Base-by-base conservation (phyloP, 768 basidiomycete species). In the Boletus bicolor region DNA sequence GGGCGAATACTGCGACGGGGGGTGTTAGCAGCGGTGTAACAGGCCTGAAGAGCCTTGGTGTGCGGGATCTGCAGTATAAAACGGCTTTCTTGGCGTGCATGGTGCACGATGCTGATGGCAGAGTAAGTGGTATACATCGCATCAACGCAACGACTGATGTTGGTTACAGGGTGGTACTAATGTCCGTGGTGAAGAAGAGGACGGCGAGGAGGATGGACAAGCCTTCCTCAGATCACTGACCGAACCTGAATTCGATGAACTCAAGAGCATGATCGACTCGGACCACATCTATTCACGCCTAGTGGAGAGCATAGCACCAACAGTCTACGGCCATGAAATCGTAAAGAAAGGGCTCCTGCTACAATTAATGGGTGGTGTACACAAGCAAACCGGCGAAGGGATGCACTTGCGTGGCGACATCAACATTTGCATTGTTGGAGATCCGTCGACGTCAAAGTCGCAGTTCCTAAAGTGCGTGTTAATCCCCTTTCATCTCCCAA, bases 351-450 rank as follows among this genome's bases (percentile, higher is more conserved):
- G 97, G 12, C 79, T 99, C 35, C 75, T 98, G 24, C 77, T 99
- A 17, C 97, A 98, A 68, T 81, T 99, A 26, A 96, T 99, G 93
- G 95, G 97, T 24, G 97, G 97, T 24, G 96, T 98, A 5, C 96
- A 98, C 75, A 99, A 99, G 70, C 85, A 93, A 68, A 98, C 96
- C 1, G 76, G 81, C 0, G 97, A 98, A 71, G 97, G 97, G 36
- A 98, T 98, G 85, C 85, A 98, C 70, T 81, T 98, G n/a, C 86
- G 97, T 68, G 97, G 97, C 1, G 97, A 99, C 67, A 89, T 99
- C 70, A 98, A 98, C 63, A 95, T 99, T 50, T 98, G 96, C 68
- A 93, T 98, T 51, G 87, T 99, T 52, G 97, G 97, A 36, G 97
- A 98, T 67, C 97, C 97, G 0, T 91, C 89, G 15, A 98, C 95